Evolutionary conservation across 768 basidiomycete genomes (phyloP), one percentile per base, ranked within the genome.

Genomic region (Chlorophyllum brunneum): DNA sequence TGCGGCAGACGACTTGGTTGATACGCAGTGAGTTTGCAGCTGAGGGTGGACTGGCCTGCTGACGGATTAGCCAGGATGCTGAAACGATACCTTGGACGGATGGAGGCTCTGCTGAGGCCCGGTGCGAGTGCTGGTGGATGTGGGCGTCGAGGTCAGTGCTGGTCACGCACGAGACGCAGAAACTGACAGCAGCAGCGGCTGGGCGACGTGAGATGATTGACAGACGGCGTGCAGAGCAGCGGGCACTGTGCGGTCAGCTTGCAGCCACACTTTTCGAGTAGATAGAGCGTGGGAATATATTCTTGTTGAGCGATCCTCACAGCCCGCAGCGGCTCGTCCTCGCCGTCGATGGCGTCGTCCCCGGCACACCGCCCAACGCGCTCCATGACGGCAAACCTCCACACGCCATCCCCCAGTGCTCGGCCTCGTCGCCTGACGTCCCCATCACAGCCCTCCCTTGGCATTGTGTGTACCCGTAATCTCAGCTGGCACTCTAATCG

Each of bases 361-460:
- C 56, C 61, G 30, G 52, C 59, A 22, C 58, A 62, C 33, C 58
- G 62, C 27, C 52, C 65, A 44, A 57, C 60, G 16, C 53, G 51
- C 6, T 63, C 63, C 15, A 51, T 61, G 33, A 57, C 50, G n/a
- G 58, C 46, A 40, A 61, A 58, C 20, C 54, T 60, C 15, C 61
- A 63, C 18, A 43, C 58, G 15, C 57, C 58, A 37, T 37, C 51
- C 1, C 48, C 51, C 2, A 53, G 58, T 16, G 58, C 58, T 40
- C 63, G 64, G 37, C 64, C 61, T 43, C 52, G 63, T 49, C 57
- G 64, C 54, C 56, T 65, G 58, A 65, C 63, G 49, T 64, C 66
- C 27, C 63, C 64, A 37, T 58, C 56, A 23, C 56, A 58, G 42
- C 42, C 54, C 18, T 45, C 47, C 23, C 46, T 54, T n/a, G 51